Conservation (phyloP, 2,329 filamentous ascomycete species). For the Talaromyces verruculosus region DNA sequence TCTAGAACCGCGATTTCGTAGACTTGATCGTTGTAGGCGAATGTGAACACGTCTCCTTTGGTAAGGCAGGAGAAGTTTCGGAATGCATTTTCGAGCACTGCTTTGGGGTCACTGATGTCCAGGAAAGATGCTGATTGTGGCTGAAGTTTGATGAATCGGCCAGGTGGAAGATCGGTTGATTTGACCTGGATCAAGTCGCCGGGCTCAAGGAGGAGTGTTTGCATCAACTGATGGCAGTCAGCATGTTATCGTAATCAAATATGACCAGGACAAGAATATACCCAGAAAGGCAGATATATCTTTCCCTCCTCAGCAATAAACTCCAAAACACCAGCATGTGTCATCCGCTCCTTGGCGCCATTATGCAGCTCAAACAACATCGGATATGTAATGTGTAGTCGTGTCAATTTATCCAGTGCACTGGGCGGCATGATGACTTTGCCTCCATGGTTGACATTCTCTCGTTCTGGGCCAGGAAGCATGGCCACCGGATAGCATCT, state of each 20-base stretch:
- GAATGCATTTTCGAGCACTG: slow-evolving; percentile 94
- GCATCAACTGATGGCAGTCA: slow-evolving; percentile 71
- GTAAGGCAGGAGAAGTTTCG: slow-evolving; percentile 93
- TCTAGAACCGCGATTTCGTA: slow-evolving; percentile 94
- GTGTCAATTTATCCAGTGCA: slow-evolving; percentile 92
- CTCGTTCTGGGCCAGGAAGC: slow-evolving; percentile 85
- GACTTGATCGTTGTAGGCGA: slow-evolving; percentile 90
- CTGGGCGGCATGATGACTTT: slow-evolving; percentile 98
- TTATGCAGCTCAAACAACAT: slow-evolving; percentile 97
- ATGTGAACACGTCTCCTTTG: slow-evolving; percentile 92
- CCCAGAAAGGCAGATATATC: slow-evolving; percentile 94
- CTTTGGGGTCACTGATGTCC: slow-evolving; percentile 95
- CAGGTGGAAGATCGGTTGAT: slow-evolving; percentile 86
- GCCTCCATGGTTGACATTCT: slow-evolving; percentile 90
- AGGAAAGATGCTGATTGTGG: slow-evolving; percentile 91
- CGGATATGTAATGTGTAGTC: slow-evolving; percentile 94
- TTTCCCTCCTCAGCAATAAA: slow-evolving; percentile 97
- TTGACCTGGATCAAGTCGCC: slow-evolving; percentile 95
- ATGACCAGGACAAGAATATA: slow-evolving; percentile 43
- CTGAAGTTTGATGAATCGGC: slow-evolving; percentile 92
- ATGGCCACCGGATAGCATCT: slow-evolving; percentile 94
- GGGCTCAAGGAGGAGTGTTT: slow-evolving; percentile 81
- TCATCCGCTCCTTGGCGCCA: slow-evolving; percentile 73
- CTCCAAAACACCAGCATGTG: slow-evolving; percentile 92
- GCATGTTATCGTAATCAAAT: background rate